Evolutionary conservation across 805 yeast genomes (phyloP), one percentile per base, ranked within the genome.

Genomic region (Lipomyces oligophaga): DNA sequence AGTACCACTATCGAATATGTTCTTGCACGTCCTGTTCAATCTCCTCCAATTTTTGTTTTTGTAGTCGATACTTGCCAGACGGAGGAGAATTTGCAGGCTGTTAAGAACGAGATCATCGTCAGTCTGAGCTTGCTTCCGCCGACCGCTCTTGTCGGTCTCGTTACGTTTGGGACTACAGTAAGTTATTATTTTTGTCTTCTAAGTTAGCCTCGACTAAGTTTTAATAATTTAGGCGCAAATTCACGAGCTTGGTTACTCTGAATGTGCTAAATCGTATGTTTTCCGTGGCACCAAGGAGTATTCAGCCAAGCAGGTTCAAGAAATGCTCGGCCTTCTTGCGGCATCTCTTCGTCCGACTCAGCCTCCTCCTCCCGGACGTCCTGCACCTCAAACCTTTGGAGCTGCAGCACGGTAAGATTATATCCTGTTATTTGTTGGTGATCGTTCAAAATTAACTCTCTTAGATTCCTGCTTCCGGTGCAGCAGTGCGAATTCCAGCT

Each of bases 241-340:
- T 41, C 94, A 89, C 67, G 96, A 88, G 66, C 71, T 88, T 49
- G 79, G 82, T 13, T 79, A 77, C 60, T 76, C 78, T 39, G 75
- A 77, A 19, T 78, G 87, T 63, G 78, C 77, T 59, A 84, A 83
- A 66, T 79, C 85, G 49, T 84, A 78, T 62, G 85, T 87, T 20
- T 90, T 89, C 68, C 79, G 95, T 60, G 97, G 97, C 49, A 85
- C 81, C 63, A 83, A 85, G 64, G 96, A 88, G 57, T 85, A 88
- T 60, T 66, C 75, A 25, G 60, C 71, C 32, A 73, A 74, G 42
- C 76, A 75, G 58, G 62, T 79, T 38, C 75, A 76, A 48, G 85
- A 79, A 43, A 79, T 83, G 70, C 78, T 83, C 53, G 75, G 83
- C 34, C 72, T 78, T 36, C 33, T 60, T 38, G 56, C 63, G n/a